Evolutionary conservation across 148 eudicot species (phyloP).

Genomic region (Cornus controversa): DNA sequence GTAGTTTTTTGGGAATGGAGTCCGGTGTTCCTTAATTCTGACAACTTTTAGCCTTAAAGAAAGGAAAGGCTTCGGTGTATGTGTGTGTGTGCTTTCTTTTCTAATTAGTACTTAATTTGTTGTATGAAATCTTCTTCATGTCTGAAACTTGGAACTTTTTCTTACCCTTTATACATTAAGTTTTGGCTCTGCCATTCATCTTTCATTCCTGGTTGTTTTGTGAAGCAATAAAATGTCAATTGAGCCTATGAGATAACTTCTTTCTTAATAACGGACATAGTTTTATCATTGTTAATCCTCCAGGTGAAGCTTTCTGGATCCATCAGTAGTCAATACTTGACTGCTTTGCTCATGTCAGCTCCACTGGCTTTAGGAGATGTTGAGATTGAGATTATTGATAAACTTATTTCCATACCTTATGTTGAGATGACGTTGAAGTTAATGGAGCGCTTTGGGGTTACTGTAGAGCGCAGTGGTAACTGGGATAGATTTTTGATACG

Average conservation of each 20-base stretch:
- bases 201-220: neutral
- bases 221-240: neutral
- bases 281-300: neutral
- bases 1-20: no score
- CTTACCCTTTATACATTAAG: neutral
- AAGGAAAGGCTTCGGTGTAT: no score
- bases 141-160: no score
- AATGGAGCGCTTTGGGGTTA: conserved; percentile 93
- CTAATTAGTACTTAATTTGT: no score
- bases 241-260: neutral
- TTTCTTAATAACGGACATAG: neutral
- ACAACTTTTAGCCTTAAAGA: no score
- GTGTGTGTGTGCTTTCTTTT: no score
- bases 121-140: no score
- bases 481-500: conserved; percentile 83
- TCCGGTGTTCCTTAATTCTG: no score
- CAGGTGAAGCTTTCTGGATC: conserved; percentile 99
- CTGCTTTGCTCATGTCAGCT: conserved; percentile 95
- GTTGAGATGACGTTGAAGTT: conserved; percentile 98
- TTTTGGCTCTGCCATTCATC: neutral
- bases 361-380: conserved; percentile 91
- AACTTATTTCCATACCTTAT: conserved; percentile 90
- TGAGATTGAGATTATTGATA: conserved; percentile 88
- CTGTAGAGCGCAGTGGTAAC: conserved; percentile 63
- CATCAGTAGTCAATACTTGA: conserved; percentile 95